phyloP scores from a whole-genome alignment of 148 eudicot genomes.

The Persicaria maculosa region DNA sequence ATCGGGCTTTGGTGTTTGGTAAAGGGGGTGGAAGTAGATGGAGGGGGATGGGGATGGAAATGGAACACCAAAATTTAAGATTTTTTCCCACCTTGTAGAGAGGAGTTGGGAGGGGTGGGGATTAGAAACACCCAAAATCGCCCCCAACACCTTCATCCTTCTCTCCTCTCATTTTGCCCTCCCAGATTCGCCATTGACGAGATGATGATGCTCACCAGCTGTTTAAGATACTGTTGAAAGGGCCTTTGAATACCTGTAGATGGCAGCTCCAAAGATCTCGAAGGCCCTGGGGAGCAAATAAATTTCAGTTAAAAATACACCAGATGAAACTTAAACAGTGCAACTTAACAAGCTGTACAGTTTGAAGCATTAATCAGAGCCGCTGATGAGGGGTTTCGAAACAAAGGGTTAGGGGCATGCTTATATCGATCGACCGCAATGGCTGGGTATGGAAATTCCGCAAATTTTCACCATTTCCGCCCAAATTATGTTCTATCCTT shows the following conservation, averaged over 20 bases:
- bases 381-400: background rate
- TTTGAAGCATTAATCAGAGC: background rate
- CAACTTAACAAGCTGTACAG: background rate
- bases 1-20: no score
- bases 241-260: conserved; percentile 39
- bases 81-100: no score
- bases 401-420: background rate
- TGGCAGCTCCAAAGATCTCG: conserved; percentile 24
- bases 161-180: no score
- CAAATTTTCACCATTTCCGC: conserved; percentile 16
- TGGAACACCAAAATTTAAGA: no score
- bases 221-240: conserved; percentile 50
- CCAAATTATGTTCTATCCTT: conserved; percentile 33
- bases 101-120: no score
- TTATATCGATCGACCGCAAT: conserved; percentile 7
- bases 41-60: no score
- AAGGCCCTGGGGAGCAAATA: conserved; percentile 38
- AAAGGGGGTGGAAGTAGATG: no score
- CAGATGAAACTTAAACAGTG: conserved; percentile 1
- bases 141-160: no score
- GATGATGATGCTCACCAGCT: conserved; percentile 38
- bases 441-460: conserved; percentile 17
- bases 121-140: no score
- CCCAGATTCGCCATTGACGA: no score
- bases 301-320: background rate